Base-by-base conservation (phyloP, 1,284 basidiomycete species). In the Puccinia sorghi region DNA sequence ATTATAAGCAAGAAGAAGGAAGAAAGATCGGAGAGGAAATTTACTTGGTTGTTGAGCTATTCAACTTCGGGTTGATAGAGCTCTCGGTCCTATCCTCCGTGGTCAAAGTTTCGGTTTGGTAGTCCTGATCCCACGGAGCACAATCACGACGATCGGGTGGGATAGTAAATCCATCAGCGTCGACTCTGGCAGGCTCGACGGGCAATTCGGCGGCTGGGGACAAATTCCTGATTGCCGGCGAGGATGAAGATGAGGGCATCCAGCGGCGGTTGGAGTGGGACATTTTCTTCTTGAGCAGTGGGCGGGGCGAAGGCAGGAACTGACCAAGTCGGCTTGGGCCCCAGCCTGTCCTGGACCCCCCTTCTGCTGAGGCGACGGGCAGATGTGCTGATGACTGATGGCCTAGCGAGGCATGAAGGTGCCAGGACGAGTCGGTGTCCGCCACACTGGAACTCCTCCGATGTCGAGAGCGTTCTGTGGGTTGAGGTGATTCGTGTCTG, bases 91-190 rank as follows among this genome's bases (percentile, higher is more conserved):
- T 32, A n/a, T n/a, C n/a, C n/a, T 57, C 54, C 15, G 48, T 43
- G 11, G 70, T 43, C 56, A 72, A 72, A 39, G 59, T 22, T 39
- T 72, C 70, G n/a, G 70, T 43, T 43, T 59, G 52, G 11, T 9
- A 27, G 32, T 77, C 50, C 11, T 12, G 41, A 48, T 83, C 82
- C 83, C 83, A 84, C 11, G 83, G 83, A 11, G 41, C 46, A 13
- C 76, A 67, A 80, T 83, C 82, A 52, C 82, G 81, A 73, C 83
- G 82, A 9, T 82, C 82, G 7, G 83, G 83, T 20, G 83, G 83
- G 46, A 84, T 83, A n/a, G 83, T 82, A 79, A 81, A 84, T 22
- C 83, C 83, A 74, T 84, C 83, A 3, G 81, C 74, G 63, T 84
- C 83, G 22, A 84, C 81, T 22, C 79, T 27, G 54, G 48, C 27